Base-by-base conservation (phyloP, 768 basidiomycete genomes). In the Postia placenta region DNA sequence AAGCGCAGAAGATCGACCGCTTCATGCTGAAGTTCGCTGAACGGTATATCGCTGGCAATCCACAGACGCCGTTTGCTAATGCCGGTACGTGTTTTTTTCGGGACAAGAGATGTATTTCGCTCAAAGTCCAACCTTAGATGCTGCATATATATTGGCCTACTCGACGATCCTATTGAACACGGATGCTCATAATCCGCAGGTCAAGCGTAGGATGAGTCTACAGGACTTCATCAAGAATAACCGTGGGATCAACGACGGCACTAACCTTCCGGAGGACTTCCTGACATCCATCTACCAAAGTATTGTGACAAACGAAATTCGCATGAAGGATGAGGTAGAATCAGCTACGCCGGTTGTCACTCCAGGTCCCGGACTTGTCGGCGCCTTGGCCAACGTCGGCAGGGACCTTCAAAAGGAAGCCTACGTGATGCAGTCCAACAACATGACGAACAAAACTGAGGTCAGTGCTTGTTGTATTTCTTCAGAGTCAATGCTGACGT, bases 21-120 rank as follows among this genome's bases (percentile, higher is more conserved):
- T 98, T 81, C 70, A 94, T 99, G 92, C 80, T 98, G 47, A 99
- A 99, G 67, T 99, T 97, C 61, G 95, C 96, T 7, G 94, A 98
- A 64, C 81, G 93, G 28, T 99, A 92, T 64, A 92, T 97, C 53
- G 89, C 85, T 11, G 85, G 85, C 48, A 97, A 98, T 64, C 68
- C 81, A 0, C 79, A 84, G 56, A 88, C 87, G 1, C 76, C 80
- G 2, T 99, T 98, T 61, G 87, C 90, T 44, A 98, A 97, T 67
- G 96, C 96, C 60, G 94, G 90, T 90, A 53, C 47, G 84, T 69
- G n/a, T n/a, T n/a, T n/a, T n/a, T n/a, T n/a, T n/a, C n/a, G n/a
- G n/a, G n/a, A n/a, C n/a, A n/a, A n/a, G n/a, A n/a, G n/a, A n/a
- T n/a, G n/a, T n/a, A n/a, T n/a, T n/a, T n/a, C n/a, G n/a, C n/a